Percentiles rank a stretch among this genome's conserved stretches.
phyloP scores from a whole-genome alignment of 2,329 filamentous ascomycete genomes.

The Macroventuria anomochaeta region DNA sequence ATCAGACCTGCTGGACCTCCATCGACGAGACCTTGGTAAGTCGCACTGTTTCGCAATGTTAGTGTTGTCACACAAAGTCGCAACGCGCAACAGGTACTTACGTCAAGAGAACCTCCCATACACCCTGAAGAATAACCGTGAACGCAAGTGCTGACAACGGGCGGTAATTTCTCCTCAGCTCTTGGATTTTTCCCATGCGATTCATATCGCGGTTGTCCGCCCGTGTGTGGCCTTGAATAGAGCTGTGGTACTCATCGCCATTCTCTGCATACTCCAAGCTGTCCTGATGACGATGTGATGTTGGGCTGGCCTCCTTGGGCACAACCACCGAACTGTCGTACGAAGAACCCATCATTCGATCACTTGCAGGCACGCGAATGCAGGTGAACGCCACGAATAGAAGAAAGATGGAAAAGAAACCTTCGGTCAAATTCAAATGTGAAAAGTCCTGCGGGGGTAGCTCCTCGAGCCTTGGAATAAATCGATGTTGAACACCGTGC shows the following conservation, averaged over 20 bases:
- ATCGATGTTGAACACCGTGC: slow-evolving; percentile 18
- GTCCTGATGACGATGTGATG: slow-evolving; percentile 16
- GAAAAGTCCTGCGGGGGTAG: slow-evolving; percentile 7
- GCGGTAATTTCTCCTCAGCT: slow-evolving; percentile 44
- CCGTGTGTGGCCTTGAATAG: slow-evolving; percentile 35
- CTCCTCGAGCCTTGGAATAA: background rate
- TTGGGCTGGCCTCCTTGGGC: slow-evolving; percentile 12
- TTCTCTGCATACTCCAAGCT: slow-evolving; percentile 32
- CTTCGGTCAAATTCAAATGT: slow-evolving; percentile 8
- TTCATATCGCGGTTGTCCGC: slow-evolving; percentile 40
- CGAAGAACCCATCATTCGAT: slow-evolving; percentile 25
- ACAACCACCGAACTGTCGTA: slow-evolving; percentile 23
- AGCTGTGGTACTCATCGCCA: slow-evolving; percentile 36
- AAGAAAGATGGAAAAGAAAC: slow-evolving; percentile 9
- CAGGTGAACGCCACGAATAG: slow-evolving; percentile 17
- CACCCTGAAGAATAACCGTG: slow-evolving; percentile 43
- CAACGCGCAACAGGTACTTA: slow-evolving; percentile 17
- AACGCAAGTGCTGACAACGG: slow-evolving; percentile 43
- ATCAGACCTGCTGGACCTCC: slow-evolving; percentile 44
- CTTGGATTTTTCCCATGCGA: slow-evolving; percentile 45
- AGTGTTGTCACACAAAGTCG: slow-evolving; percentile 8
- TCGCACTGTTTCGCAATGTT: slow-evolving; percentile 26
- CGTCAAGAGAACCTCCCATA: slow-evolving; percentile 45
- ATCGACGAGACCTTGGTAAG: slow-evolving; percentile 38
- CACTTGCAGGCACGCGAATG: slow-evolving; percentile 21